Evolutionary conservation across 2,329 filamentous ascomycete species (phyloP), one percentile per base, ranked within the genome.

Genomic region (Phaeoacremonium minimum): DNA sequence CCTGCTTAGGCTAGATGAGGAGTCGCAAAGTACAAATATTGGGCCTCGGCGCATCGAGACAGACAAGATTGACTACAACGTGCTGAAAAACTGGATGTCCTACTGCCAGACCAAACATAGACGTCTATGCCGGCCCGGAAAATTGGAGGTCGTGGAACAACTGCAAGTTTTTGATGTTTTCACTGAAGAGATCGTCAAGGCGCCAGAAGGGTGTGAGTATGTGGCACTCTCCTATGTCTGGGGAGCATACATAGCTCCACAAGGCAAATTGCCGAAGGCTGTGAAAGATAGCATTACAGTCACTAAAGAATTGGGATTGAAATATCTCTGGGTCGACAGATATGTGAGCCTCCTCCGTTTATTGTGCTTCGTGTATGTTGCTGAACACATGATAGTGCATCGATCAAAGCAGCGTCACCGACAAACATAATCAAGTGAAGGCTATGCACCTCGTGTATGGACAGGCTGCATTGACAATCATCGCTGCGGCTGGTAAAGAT

Each of bases 361-460:
- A 4, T 6, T 35, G 2, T 9, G 11, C 7, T 5, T 28, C 1
- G 12, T 30, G 35, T 16, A 18, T 8, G 30, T 31, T 1, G 12
- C 26, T 4, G 15, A 36, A 20, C 15, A n/a, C 9, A 13, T 15
- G 16, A 18, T 16, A 15, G 15, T 12, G 5, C 18, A 17, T 14
- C 18, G 12, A 13, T 53, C 15, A 60, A 71, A 33, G 69, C 68
- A 7, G 48, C 70, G 0, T 49, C 22, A 3, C 22, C 22, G 22
- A 26, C 22, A 26, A 26, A 3, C 22, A 36, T 31, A 18, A 36
- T 36, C 18, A 28, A 18, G 13, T 18, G 22, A 13, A 36, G n/a
- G 22, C 22, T n/a, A 26, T 36, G 35, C 22, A 36, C 28, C 35
- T 20, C 26, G 17, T 37, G 3, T 37, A 37, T 12, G 29, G 26